phyloP scores from a whole-genome alignment of 345 rosid species.

The Geranium brycei region DNA sequence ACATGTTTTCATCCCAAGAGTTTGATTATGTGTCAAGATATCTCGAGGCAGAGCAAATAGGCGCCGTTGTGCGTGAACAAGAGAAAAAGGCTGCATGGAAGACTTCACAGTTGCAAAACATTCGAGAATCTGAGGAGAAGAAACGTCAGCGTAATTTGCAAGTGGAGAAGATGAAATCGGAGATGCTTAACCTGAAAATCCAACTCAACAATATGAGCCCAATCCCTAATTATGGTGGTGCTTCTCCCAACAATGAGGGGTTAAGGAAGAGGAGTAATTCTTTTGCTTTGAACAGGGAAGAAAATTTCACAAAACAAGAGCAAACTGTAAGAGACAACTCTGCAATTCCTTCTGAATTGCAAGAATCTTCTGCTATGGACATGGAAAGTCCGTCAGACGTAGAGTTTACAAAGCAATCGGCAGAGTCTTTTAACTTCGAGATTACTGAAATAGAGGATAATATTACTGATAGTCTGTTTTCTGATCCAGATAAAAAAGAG shows the following conservation, averaged over 20 bases:
- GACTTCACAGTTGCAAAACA: conserved; percentile 28
- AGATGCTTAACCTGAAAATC: conserved; percentile 33
- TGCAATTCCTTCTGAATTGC: conserved; percentile 9
- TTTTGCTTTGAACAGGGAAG: conserved; percentile 4
- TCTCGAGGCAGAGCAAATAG: conserved; percentile 35
- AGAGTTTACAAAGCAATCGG: conserved; percentile 14
- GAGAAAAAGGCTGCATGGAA: conserved; percentile 38
- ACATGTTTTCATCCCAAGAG: conserved; percentile 27
- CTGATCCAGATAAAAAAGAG: conserved; percentile 7
- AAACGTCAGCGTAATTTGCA: conserved; percentile 31
- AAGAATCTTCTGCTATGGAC: conserved; percentile 9
- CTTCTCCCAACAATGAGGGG: conserved; percentile 9
- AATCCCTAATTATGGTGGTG: conserved; percentile 7
- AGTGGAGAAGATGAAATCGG: conserved; percentile 40
- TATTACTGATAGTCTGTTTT: background rate
- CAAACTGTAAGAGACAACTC: conserved; percentile 3
- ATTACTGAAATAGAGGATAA: conserved; percentile 11
- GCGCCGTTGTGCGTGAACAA: conserved; percentile 24
- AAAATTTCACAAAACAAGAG: conserved; percentile 1
- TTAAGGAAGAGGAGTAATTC: conserved; percentile 13
- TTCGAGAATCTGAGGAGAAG: conserved; percentile 29
- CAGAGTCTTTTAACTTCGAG: conserved; percentile 7
- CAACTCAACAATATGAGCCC: conserved; percentile 21
- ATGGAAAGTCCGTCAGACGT: conserved; percentile 5
- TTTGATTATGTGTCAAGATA: conserved; percentile 29